Base-by-base conservation (phyloP, 805 yeast genomes). In the Yarrowia divulgata region DNA sequence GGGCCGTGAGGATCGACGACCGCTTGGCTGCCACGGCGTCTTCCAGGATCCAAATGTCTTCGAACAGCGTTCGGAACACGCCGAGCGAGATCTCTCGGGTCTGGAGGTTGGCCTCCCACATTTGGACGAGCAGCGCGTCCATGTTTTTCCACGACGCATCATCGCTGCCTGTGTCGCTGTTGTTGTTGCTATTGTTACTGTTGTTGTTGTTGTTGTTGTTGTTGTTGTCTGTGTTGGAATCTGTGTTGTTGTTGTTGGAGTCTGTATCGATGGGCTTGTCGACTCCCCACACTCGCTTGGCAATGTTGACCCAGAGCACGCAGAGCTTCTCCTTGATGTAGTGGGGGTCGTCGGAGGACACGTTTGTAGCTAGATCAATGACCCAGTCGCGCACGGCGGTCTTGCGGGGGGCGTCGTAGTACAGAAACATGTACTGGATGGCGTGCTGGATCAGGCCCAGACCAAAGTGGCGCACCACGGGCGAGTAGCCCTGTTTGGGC, bases 261-360 rank as follows among this genome's bases (percentile, higher is more conserved):
- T 43, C 42, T 50, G 58, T 72, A 40, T 37, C 70, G 54, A 5
- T 49, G 72, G 39, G 71, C 71, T 72, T 66, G 69, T 75, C 76
- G 10, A 85, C 82, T 18, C 98, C 97, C 99, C 99, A 95, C 39
- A 88, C 84, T 69, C 97, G 84, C 75, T 95, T 95, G 12, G 97
- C 97, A 8, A 95, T 82, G 50, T 90, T 89, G 0, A 91, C 97
- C 98, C 98, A 93, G 34, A 95, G 79, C 72, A 86, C 89, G 14
- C 98, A 97, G 49, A 93, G 76, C 78, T 95, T 95, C 76, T 93
- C 98, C 75, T 89, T 91, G 69, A 95, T 83, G 74, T 89, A 96
- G 77, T 92, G 94, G 8, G 98, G 97, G 77, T 94, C 98, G 32
- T 79, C 77, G n/a, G 80, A 79, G 7, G 82, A 75, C 0, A 89